Evolutionary conservation across 2,329 filamentous ascomycete genomes (phyloP), one percentile per base, ranked within the genome.

Genomic region (Lasiodiplodia sp.): DNA sequence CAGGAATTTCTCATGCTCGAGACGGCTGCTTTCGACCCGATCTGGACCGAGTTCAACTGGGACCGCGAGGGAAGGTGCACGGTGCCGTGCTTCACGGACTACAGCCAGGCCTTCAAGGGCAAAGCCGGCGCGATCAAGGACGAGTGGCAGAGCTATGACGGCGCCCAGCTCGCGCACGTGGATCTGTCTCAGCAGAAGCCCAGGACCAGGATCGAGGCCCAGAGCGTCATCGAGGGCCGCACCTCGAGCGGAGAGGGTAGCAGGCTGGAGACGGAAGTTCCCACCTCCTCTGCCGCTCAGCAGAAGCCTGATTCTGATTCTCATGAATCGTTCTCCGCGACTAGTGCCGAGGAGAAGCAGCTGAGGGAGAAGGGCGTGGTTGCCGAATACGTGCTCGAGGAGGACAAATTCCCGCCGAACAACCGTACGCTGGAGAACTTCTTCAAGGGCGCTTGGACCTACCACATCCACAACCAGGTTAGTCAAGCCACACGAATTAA

Each of bases 391-490:
- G 76, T 77, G 23, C 75, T 85, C 23, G 78, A 83, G 21, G 81
- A 85, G 66, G 85, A 87, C 72, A 82, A 82, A 40, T 87, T 83
- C 72, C 84, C 85, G 21, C 84, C 84, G n/a, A 87, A 84, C 70
- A 87, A 87, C 72, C 81, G 86, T 49, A 87, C 84, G 0, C 68
- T 87, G 58, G 83, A 86, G 72, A 84, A 87, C 72, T 87, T 87
- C 76, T 87, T 87, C 77, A 79, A 82, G 6, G 86, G 86, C 1
- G 83, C 84, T 25, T 87, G 84, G 84, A 87, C 84, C 34, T 87
- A 87, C 73, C 86, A 87, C 73, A 83, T 87, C 69, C 85, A 87
- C 73, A 87, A 87, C 71, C 85, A 86, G 79, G 84, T 86, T 76
- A 76, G 82, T 75, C 8, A n/a, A 34, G 28, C 31, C 23, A 23